These are phyloP conservation scores for Dalbergia cultrata DNA, from an alignment of 306 rosid species.

Conservation along the genomic window DNA sequence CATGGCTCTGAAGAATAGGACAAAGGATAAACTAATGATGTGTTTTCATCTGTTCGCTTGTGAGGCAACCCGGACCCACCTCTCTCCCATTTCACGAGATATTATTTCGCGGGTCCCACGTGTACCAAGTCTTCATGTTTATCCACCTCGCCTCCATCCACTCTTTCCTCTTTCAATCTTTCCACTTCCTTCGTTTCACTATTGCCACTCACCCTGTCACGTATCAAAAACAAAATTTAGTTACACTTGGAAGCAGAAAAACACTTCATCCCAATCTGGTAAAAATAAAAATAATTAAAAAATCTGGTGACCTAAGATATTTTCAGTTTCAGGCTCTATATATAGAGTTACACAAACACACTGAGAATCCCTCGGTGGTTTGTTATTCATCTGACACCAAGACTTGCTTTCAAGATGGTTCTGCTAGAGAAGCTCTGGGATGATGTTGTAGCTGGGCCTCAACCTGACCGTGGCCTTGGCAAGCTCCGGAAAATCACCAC, in stretches of 20 bases:
- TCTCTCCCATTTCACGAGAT: constrained; percentile 17
- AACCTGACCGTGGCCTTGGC: constrained; percentile 88
- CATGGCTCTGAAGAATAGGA: constrained; percentile 52
- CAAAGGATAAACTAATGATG: constrained; percentile 36
- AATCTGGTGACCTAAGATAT: constrained; percentile 45
- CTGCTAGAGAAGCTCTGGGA: constrained; percentile 95
- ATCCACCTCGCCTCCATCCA: constrained; percentile 46
- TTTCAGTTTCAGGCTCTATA: constrained; percentile 42
- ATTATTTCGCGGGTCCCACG: constrained; percentile 50
- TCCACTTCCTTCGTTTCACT: constrained; percentile 21
- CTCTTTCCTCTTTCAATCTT: constrained; percentile 10
- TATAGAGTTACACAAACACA: not conserved
- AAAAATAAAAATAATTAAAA: too few relatives aligned
- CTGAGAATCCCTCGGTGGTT: not conserved
- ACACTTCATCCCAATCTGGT: not conserved
- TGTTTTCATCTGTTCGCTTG: not conserved
- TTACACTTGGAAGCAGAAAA: constrained; percentile 48
- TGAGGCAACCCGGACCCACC: too few relatives aligned
- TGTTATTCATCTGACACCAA: not conserved
- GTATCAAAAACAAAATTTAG: not conserved
- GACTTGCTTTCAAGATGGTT: constrained; percentile 51
- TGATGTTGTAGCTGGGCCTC: constrained; percentile 84
- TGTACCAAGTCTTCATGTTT: constrained; percentile 61
- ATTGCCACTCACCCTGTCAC: constrained; percentile 26
- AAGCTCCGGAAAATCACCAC: constrained; percentile 66